Evolutionary conservation across 441 rosid species (phyloP), one percentile per base, ranked within the genome.

Genomic region (Cnidoscolus chayamansa): DNA sequence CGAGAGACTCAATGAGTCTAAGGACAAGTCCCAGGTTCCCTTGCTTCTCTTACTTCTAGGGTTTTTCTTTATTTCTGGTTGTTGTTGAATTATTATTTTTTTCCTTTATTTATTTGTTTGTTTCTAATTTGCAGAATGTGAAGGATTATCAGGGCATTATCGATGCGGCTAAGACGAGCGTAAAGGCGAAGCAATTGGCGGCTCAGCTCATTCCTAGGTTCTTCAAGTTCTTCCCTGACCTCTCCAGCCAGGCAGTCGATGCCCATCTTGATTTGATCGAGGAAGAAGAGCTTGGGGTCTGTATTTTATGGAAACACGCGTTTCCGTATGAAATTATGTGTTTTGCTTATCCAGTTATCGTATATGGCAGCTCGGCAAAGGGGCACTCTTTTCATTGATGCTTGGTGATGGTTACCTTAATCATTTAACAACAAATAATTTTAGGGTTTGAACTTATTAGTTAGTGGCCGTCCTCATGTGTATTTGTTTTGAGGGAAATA

Each of bases 131-230:
- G 80, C 72, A 92, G 96, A 92, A 86, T 84, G 92, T 88, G 81
- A 81, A 63, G 76, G 98, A 95, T 78, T 95, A 89, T 55, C 86
- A 91, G 76, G 99, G 98, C 56, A 95, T 93, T 68, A 86, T 95
- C 0, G 88, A 88, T 67, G 87, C 90, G 11, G 77, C 98, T 0
- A 91, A 89, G 70, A 86, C 93, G 53, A 93, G 91, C 67, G 71
- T 84, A 58, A 93, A 93, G 87, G 87, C 97, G 0, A 95, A 91
- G 79, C 99, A 95, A 74, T 86, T 95, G 83, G 97, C 96, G 0
- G 97, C 98, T 19, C 99, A 93, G 92, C 89, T 95, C n/a, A 95
- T 95, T 73, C 99, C 99, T 13, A 86, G 99, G 71, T 95, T 89
- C 87, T 93, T 93, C 85, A 93, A 91, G 86, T 95, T 86, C 85